Percentiles rank a stretch among this genome's conserved stretches.
Evolutionary conservation across 352 stramenopile genomes (phyloP).

Genomic region (Globisporangium nagaii): DNA sequence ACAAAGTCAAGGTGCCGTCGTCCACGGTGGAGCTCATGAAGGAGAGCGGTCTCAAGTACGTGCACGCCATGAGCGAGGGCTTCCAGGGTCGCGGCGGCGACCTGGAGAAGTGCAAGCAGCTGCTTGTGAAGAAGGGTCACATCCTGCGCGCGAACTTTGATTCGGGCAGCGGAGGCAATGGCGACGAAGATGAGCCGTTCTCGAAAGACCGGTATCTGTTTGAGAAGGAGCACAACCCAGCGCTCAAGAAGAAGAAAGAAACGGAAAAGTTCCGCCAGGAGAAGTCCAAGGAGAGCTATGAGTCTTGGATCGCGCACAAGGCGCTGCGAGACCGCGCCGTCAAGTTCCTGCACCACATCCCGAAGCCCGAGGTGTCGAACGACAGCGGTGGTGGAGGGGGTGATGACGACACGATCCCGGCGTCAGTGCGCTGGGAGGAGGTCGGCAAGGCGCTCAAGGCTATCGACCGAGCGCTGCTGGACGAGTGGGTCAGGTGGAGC

Average conservation of each 20-base stretch:
- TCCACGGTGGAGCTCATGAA: constrained; percentile 76
- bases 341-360: constrained; percentile 66
- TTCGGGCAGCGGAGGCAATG: constrained; percentile 12
- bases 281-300: constrained; percentile 71
- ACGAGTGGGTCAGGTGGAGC: constrained; percentile 83
- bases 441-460: constrained; percentile 87
- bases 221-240: constrained; percentile 59
- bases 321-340: constrained; percentile 70
- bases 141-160: constrained; percentile 75
- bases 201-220: constrained; percentile 72
- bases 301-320: constrained; percentile 74
- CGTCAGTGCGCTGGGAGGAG: constrained; percentile 60
- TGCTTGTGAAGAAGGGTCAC: constrained; percentile 72
- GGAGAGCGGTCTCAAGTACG: constrained; percentile 72
- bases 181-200: constrained; percentile 45
- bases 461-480: constrained; percentile 77
- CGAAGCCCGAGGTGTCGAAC: constrained; percentile 25
- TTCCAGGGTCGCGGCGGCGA: constrained; percentile 81
- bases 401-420: constrained; percentile 23
- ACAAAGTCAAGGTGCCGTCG: constrained; percentile 50
- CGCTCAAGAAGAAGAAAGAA: constrained; percentile 45
- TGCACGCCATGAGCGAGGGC: constrained; percentile 82
- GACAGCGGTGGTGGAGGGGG: constrained; percentile 16
- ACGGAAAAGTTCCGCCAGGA: constrained; percentile 33
- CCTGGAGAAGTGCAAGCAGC: constrained; percentile 71